Evolutionary conservation across 768 basidiomycete genomes (phyloP), one percentile per base, ranked within the genome.

Genomic region (Mycena capillaripes): DNA sequence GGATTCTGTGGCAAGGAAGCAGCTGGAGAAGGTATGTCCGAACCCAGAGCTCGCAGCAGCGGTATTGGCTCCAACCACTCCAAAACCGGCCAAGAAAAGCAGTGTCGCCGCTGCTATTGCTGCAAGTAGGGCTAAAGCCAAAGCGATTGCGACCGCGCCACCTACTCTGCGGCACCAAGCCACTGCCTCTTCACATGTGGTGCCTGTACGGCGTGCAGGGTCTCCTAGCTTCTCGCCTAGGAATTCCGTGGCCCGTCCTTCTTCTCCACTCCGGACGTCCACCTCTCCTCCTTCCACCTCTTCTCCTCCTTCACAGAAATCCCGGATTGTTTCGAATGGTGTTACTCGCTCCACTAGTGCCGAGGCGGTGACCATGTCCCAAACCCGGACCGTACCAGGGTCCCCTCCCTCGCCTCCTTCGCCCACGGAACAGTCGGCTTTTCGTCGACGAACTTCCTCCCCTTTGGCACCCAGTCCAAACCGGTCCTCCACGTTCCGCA

Each of bases 91-190:
- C 63, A 96, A 96, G 84, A 96, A 96, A 81, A 90, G 89, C 53
- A 95, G 94, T 69, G 86, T 97, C 66, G 92, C 94, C 46, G 94
- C 96, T 11, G 91, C 95, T 27, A 94, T 97, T 76, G 96, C 96
- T 46, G 95, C 96, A 25, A 97, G 94, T 79, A 89, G 96, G 27
- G 95, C 93, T 19, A 97, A 95, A 79, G 94, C 95, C 19, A 95
- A 92, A 77, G 92, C 90, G 25, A 95, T 95, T 71, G 94, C 95
- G 3, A 91, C 87, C 36, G 93, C 94, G 11, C 95, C 95, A 23
- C 95, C 95, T 4, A 89, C 89, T 60, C 85, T 95, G 58, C 88
- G 92, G 62, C 95, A 96, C 79, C 94, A 95, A 79, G 93, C 94
- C 7, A 95, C 93, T 11, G 93, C 94, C 58, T 84, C 88, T 19